Percentiles rank a stretch among this genome's conserved stretches.
phyloP scores from a whole-genome alignment of 106 monocot genomes.

The Dioscorea zingiberensis region DNA sequence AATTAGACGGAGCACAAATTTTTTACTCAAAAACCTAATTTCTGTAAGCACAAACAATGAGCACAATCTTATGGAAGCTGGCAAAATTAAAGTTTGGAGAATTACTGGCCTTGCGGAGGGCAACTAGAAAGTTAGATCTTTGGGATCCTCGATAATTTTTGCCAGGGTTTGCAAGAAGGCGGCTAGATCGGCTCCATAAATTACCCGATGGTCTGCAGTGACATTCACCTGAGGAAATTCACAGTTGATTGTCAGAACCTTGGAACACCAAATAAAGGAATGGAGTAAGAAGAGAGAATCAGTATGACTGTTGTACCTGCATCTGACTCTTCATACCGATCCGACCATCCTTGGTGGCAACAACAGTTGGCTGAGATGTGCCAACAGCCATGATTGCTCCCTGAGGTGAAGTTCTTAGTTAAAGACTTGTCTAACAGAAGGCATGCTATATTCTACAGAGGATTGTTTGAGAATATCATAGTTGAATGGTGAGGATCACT shows the following conservation, averaged over 20 bases:
- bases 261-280: not conserved
- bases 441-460: too few relatives aligned
- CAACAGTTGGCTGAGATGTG: slow-evolving; percentile 62
- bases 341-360: slow-evolving; percentile 65
- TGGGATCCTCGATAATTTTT: slow-evolving; percentile 74
- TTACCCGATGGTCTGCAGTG: slow-evolving; percentile 78
- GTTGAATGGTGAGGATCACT: slow-evolving; percentile 12
- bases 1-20: too few relatives aligned
- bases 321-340: slow-evolving; percentile 81
- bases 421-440: too few relatives aligned
- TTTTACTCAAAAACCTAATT: too few relatives aligned
- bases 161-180: slow-evolving; percentile 74
- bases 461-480: too few relatives aligned
- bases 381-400: slow-evolving; percentile 95
- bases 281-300: not conserved
- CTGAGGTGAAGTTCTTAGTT: slow-evolving; percentile 19
- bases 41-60: too few relatives aligned
- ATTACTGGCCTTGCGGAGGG: not conserved
- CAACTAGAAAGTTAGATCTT: slow-evolving; percentile 63
- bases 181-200: slow-evolving; percentile 85
- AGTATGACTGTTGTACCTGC: slow-evolving; percentile 47
- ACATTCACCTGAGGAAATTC: slow-evolving; percentile 65
- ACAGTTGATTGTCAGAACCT: not conserved
- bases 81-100: too few relatives aligned
- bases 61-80: too few relatives aligned